Conservation (phyloP, 495 filamentous ascomycete genomes). For the Podospora australis region DNA sequence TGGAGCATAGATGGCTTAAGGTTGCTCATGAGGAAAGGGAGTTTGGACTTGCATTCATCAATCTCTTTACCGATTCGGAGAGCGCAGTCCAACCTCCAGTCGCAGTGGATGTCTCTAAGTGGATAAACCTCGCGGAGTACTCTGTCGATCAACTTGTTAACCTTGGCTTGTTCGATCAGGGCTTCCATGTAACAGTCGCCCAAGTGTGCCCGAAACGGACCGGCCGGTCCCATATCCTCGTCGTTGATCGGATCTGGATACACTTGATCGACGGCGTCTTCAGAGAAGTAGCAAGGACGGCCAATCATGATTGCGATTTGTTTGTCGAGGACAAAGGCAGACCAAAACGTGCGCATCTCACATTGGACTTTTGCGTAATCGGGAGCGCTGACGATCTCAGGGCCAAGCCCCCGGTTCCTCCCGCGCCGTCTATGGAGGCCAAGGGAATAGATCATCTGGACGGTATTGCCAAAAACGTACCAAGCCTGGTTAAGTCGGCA, state of each 20-base stretch:
- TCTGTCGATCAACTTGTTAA: constrained; percentile 24
- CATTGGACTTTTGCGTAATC: constrained; percentile 25
- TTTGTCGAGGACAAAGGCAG: constrained; percentile 50
- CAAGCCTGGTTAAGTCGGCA: constrained; percentile 21
- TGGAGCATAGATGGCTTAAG: constrained; percentile 38
- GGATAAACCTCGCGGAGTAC: constrained; percentile 47
- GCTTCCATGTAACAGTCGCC: constrained; percentile 44
- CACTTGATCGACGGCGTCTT: constrained; percentile 49
- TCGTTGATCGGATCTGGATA: constrained; percentile 48
- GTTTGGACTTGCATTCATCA: constrained; percentile 26
- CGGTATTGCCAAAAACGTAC: constrained; percentile 20
- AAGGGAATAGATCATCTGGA: constrained; percentile 20
- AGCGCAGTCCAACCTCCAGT: constrained; percentile 33
- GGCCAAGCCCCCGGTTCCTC: constrained; percentile 14
- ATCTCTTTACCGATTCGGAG: constrained; percentile 34
- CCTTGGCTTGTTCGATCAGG: constrained; percentile 38
- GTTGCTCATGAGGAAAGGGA: constrained; percentile 42
- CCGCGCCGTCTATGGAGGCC: constrained; percentile 26
- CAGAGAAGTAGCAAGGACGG: constrained; percentile 45
- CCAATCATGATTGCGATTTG: constrained; percentile 53
- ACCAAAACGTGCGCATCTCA: constrained; percentile 53
- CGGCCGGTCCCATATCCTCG: constrained; percentile 42
- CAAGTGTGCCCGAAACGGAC: constrained; percentile 10
- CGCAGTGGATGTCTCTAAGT: constrained; percentile 34
- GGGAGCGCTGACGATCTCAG: constrained; percentile 5